Percentiles rank a stretch among this genome's conserved stretches.
Conservation (phyloP, 805 yeast genomes). For the Deakozyma indianensis region DNA sequence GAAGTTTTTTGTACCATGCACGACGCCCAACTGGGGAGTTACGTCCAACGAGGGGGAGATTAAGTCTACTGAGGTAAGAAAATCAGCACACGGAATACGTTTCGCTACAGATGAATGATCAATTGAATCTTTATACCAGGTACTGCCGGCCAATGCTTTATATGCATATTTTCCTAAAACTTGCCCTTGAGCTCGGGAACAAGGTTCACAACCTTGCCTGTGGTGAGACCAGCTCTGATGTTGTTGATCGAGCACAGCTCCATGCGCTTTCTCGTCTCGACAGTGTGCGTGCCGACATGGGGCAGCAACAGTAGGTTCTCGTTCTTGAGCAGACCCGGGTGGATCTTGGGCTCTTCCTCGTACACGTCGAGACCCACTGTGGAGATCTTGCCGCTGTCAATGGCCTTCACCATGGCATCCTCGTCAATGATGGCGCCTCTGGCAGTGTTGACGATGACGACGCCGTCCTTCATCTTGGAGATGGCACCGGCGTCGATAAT, state of each 20-base stretch:
- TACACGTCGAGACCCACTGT: constrained; percentile 41
- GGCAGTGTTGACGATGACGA: constrained; percentile 68
- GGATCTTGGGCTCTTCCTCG: constrained; percentile 36
- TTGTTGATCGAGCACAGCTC: constrained; percentile 64
- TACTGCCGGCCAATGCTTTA: no score
- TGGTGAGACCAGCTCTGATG: constrained; percentile 34
- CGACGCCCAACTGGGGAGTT: no score
- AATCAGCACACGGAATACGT: no score
- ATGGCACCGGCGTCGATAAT: constrained; percentile 45
- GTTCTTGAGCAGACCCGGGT: constrained; percentile 28
- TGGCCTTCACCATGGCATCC: constrained; percentile 25
- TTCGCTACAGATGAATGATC: no score
- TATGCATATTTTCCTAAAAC: no score
- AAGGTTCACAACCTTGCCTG: constrained; percentile 53
- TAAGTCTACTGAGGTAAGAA: no score
- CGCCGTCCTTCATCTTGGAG: constrained; percentile 63
- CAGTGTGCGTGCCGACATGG: constrained; percentile 29
- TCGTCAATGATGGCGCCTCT: constrained; percentile 56
- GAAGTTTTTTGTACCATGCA: no score
- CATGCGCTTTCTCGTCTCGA: constrained; percentile 42
- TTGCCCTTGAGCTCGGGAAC: constrained; percentile 47
- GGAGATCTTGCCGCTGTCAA: constrained; percentile 33
- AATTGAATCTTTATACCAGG: no score
- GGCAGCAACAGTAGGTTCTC: constrained; percentile 36
- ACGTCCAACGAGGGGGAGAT: no score